Evolutionary conservation across 1,284 basidiomycete species (phyloP), one percentile per base, ranked within the genome.

Genomic region (Ustilago tritici): DNA sequence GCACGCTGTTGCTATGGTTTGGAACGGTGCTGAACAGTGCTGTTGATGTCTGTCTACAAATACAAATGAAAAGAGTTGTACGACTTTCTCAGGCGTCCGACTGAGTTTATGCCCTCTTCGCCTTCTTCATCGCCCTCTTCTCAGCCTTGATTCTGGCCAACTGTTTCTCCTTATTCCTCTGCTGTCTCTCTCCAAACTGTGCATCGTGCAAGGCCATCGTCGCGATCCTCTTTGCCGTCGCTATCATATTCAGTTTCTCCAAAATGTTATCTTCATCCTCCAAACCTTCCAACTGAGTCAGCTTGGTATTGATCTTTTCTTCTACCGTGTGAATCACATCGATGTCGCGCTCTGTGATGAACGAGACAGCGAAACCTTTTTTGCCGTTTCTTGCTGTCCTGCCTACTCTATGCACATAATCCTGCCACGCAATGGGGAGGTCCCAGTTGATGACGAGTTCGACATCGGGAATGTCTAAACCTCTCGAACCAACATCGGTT

Each of bases 391-490:
- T 92, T 36, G 96, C 97, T 14, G 97, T 99, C 82, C 97, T 89
- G 61, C 90, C 90, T 5, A 91, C 90, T 9, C 90, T 86, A 82
- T 91, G 90, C 11, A 90, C 87, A 75, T 91, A 91, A 79, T 90
- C 90, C 72, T 90, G 89, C 32, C 88, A 86, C 0, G 88, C 87
- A 89, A 82, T 28, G 58, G 97, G 93, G 79, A 99, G 87, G 86
- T 99, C 97, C 95, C 95, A 99, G 82, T 99, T 99, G 58, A 99
- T 90, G 35, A 99, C 89, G 52, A 99, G 92, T 2, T 95, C 95
- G 40, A 98, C 92, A 61, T 95, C 91, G 12, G 85, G 85, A 15
- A 86, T 79, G 63, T 86, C 85, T 56, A 86, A 74, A 32, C 85
- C 85, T 17, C 85, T 78, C 17, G 83, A 84, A 35, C 84, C 85